A percentile compares a stretch with the other conserved stretches of the same genome.
phyloP scores from a whole-genome alignment of 2,329 filamentous ascomycete genomes.

The Exophiala aquamarina region DNA sequence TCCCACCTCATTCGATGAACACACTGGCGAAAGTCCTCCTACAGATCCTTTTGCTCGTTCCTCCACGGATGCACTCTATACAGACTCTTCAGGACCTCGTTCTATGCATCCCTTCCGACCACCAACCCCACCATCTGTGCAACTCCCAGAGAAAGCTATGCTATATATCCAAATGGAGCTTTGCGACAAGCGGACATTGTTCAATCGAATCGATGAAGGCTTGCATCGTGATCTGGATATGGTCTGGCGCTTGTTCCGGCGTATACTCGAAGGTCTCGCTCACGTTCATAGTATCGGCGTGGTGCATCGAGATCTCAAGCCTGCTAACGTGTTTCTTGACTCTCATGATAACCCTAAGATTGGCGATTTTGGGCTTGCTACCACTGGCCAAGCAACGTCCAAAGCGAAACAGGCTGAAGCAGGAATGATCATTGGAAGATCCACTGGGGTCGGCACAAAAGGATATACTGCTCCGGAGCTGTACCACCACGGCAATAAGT shows the following conservation, averaged over 20 bases:
- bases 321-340: constrained; percentile 97
- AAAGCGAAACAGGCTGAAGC: constrained; percentile 10
- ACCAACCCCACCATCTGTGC: constrained; percentile 6
- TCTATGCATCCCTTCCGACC: constrained; percentile 9
- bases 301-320: constrained; percentile 93
- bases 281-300: constrained; percentile 91
- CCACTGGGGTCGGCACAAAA: constrained; percentile 66
- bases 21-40: constrained; percentile 7
- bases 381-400: constrained; percentile 65
- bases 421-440: constrained; percentile 16
- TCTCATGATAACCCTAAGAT: constrained; percentile 88
- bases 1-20: constrained; percentile 4
- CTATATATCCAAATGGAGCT: constrained; percentile 99
- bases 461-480: constrained; percentile 94
- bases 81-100: constrained; percentile 13
- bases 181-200: constrained; percentile 88
- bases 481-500: constrained; percentile 58
- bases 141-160: constrained; percentile 52
- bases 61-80: neutral
- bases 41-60: constrained; percentile 1
- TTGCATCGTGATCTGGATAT: constrained; percentile 73
- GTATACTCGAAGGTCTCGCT: constrained; percentile 83
- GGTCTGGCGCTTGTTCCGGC: constrained; percentile 86
- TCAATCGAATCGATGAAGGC: constrained; percentile 75
- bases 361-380: constrained; percentile 93